Evolutionary conservation across 1,284 basidiomycete genomes (phyloP), one percentile per base, ranked within the genome.

Genomic region (Ceratorhiza oryzae-sativae): DNA sequence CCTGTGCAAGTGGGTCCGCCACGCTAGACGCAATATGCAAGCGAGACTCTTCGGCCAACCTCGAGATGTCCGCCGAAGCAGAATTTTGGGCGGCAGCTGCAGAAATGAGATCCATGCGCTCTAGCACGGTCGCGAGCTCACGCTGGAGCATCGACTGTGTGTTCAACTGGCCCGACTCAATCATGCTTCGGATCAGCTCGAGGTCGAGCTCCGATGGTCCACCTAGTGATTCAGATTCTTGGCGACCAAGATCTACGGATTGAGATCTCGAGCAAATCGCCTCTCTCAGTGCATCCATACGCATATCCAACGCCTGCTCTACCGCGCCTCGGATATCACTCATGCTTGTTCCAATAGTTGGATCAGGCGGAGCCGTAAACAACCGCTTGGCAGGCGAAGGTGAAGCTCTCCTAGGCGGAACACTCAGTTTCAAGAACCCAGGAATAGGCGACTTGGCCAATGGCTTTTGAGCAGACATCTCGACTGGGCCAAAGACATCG

Each of bases 121-220:
- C 78, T 73, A 84, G 74, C 23, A 88, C 77, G 48, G 83, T 81
- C 23, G 81, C 81, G 32, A 91, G 79, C 76, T 92, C 89, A 12
- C 80, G 82, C 76, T 87, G 86, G 65, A 93, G 79, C n/a, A 85
- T 76, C 1, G 82, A 80, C 1, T 88, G 80, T 13, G 87, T 80
- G 74, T 90, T 87, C 39, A 85, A 82, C 51, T 91, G 88, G 15
- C 87, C 86, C 76, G 89, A 85, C 75, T 91, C 86, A 39, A 93
- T 83, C 36, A 88, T 83, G 73, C 87, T 88, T 77, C 86, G 89
- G 76, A 93, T 84, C 73, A 91, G 81, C 78, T 91, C 88, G 76
- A 92, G 87, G 80, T 93, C 91, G 30, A 92, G 80, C 75, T 92
- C 91, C 32, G 89, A 90, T 25, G 86, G 86, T 32, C 88, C 90